phyloP scores from a whole-genome alignment of 148 eudicot species.

The Rhododendron vialii region DNA sequence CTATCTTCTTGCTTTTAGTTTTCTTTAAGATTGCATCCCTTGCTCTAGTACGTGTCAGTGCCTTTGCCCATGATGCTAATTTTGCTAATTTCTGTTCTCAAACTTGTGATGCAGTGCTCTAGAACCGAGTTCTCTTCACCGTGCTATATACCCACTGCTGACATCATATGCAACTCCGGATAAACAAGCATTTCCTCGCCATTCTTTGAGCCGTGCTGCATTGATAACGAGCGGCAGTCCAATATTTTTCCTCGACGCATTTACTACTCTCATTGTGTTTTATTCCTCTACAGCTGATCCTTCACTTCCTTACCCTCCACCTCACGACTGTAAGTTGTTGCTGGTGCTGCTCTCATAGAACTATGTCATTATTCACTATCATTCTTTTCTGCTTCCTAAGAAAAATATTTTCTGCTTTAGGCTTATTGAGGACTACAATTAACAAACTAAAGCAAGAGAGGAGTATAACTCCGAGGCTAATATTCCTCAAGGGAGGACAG shows the following conservation, averaged over 20 bases:
- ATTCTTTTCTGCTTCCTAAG: background rate
- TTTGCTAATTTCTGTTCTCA: background rate
- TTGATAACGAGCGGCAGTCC: constrained; percentile 89
- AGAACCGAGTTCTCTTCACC: constrained; percentile 90
- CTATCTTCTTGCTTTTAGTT: background rate
- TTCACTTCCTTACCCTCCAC: constrained; percentile 88
- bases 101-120: constrained; percentile 75
- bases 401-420: constrained; percentile 29
- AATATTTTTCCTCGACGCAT: constrained; percentile 94
- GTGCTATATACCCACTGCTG: constrained; percentile 87
- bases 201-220: constrained; percentile 97
- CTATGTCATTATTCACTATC: background rate
- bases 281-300: constrained; percentile 91
- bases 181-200: constrained; percentile 93
- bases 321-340: constrained; percentile 86
- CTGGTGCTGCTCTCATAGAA: background rate
- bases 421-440: constrained; percentile 64
- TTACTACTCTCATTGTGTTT: constrained; percentile 83
- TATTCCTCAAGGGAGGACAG: constrained; percentile 80
- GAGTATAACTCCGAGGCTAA: constrained; percentile 83
- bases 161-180: constrained; percentile 77
- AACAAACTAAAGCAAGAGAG: constrained; percentile 96
- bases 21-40: background rate
- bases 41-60: background rate
- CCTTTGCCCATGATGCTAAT: background rate